A percentile compares a stretch with the other conserved stretches of the same genome.
These are phyloP conservation scores for Casaregolazyma lundiana DNA, from an alignment of 1,139 yeast genomes.

Conservation along the genomic window DNA sequence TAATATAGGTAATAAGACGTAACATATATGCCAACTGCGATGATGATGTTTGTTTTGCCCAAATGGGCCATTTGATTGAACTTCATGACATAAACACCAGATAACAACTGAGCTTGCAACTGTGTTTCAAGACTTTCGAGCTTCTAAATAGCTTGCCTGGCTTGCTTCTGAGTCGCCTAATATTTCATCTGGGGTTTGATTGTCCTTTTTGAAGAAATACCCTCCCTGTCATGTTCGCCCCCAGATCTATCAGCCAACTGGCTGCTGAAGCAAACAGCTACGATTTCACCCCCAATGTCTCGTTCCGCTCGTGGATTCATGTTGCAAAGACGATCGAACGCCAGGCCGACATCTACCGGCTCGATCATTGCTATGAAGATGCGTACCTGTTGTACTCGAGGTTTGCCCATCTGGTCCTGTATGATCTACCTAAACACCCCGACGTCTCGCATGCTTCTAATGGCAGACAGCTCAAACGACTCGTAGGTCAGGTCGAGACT, in stretches of 20 bases:
- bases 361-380: slow-evolving; percentile 38
- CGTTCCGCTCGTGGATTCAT: slow-evolving; percentile 44
- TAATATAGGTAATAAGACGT: too few relatives aligned
- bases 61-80: too few relatives aligned
- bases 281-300: slow-evolving; percentile 40
- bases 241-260: slow-evolving; percentile 32
- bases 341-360: slow-evolving; percentile 43
- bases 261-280: slow-evolving; percentile 41
- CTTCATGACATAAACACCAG: too few relatives aligned
- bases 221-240: slow-evolving; percentile 10
- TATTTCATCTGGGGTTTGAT: too few relatives aligned
- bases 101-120: too few relatives aligned
- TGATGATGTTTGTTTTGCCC: too few relatives aligned
- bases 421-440: slow-evolving; percentile 43
- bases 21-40: too few relatives aligned
- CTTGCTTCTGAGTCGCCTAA: too few relatives aligned
- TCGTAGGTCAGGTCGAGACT: slow-evolving; percentile 20
- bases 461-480: slow-evolving; percentile 23
- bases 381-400: slow-evolving; percentile 48
- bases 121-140: too few relatives aligned
- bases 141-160: too few relatives aligned
- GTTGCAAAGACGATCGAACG: slow-evolving; percentile 38
- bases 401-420: slow-evolving; percentile 46
- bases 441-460: slow-evolving; percentile 32
- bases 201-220: too few relatives aligned